Evolutionary conservation across 2,329 filamentous ascomycete genomes (phyloP).

Genomic region (Exophiala sp.): DNA sequence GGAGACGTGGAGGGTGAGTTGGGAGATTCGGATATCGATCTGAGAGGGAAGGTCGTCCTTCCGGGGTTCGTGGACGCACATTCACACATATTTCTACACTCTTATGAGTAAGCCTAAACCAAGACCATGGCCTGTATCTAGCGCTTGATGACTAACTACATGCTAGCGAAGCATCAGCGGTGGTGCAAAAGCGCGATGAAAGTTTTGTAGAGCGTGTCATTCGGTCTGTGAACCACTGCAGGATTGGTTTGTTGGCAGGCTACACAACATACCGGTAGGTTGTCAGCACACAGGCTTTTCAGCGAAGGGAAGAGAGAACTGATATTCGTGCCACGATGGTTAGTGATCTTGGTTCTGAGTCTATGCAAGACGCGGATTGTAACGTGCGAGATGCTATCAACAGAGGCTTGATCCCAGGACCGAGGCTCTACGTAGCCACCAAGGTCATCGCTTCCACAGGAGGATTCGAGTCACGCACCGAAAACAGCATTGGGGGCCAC

Average conservation of each 20-base stretch:
- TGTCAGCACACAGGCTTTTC: background rate
- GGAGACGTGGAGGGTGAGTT: conserved; percentile 7
- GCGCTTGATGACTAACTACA: conserved; percentile 20
- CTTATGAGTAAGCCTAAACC: conserved; percentile 33
- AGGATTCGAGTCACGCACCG: conserved; percentile 49
- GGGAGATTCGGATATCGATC: conserved; percentile 46
- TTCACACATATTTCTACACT: conserved; percentile 55
- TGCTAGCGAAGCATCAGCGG: too few species aligned
- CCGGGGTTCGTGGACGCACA: conserved; percentile 55
- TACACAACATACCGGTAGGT: conserved; percentile 53
- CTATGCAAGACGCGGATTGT: conserved; percentile 49
- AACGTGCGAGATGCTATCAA: conserved; percentile 53
- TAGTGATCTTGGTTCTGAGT: conserved; percentile 52
- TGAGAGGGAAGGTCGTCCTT: conserved; percentile 51
- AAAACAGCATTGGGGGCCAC: conserved; percentile 39
- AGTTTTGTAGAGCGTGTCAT: conserved; percentile 55
- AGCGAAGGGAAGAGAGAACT: background rate
- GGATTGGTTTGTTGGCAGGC: conserved; percentile 52
- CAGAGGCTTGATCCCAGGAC: conserved; percentile 52
- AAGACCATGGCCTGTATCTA: conserved; percentile 37
- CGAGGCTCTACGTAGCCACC: conserved; percentile 55
- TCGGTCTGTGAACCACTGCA: conserved; percentile 53
- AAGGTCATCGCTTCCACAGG: conserved; percentile 49
- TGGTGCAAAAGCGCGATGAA: conserved; percentile 54
- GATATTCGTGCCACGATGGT: background rate